Base-by-base conservation (phyloP, 345 rosid species). In the Sisymbrium irio region DNA sequence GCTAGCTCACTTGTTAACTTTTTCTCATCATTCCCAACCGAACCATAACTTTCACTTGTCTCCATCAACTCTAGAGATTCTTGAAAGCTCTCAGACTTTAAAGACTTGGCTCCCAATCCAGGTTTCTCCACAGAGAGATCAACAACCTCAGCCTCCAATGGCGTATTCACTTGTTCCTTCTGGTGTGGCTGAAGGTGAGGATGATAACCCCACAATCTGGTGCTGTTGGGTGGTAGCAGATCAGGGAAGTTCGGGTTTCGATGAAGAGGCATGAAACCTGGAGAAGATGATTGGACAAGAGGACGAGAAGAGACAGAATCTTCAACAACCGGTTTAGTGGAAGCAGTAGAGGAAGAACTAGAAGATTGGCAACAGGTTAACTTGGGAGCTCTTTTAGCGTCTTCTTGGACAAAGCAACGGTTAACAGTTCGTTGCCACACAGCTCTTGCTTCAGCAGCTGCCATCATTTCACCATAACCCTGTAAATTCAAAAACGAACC, bases 381-480 rank as follows among this genome's bases (percentile, higher is more conserved):
- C 74, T 90, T 90, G 17, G 98, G 99, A 69, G 99, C 99, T 80
- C 97, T 81, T 76, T 92, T 92, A 53, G 98, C 95, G 84, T 95
- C 99, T 79, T 94, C 98, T 81, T 94, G 98, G 45, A 94, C 92
- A 83, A 94, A 92, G 81, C 85, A 95, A 73, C 97, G 98, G 76
- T 92, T 95, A 25, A 85, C 91, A 7, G 92, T 73, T 79, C 98
- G 82, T 79, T 95, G 98, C 99, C 97, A 92, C 17, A 82, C 85
- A 10, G 92, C 94, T 81, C 98, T 86, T 40, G 93, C 96, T 81
- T 95, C 99, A 37, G 92, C 92, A 69, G 79, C 97, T 41, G 97
- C 93, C 99, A 96, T 96, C 62, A 69, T 19, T 55, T 66, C 71
- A 71, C 61, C 79, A 72, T 77, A 45, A 69, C 78, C 78, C 74